These are phyloP conservation scores for Turritis glabra DNA, from an alignment of 345 rosid genomes.

Conservation along the genomic window DNA sequence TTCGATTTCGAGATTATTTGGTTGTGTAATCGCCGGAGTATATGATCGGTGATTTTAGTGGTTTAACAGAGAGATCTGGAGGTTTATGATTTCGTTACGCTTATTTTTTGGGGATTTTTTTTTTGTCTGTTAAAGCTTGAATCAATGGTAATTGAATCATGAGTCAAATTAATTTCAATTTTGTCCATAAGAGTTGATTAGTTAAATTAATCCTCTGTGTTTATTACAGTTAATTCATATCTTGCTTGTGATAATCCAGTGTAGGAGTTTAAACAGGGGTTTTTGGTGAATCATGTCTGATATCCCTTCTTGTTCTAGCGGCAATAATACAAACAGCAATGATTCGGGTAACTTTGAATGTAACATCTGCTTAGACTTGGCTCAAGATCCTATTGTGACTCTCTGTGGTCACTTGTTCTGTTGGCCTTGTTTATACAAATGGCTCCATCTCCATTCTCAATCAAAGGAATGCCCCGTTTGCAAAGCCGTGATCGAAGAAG, in stretches of 20 bases:
- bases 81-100: slow-evolving; percentile 19
- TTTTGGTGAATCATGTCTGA: slow-evolving; percentile 73
- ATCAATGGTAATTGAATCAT: neutral
- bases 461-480: slow-evolving; percentile 91
- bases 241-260: neutral
- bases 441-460: slow-evolving; percentile 88
- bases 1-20: neutral
- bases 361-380: slow-evolving; percentile 97
- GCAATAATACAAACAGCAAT: slow-evolving; percentile 52
- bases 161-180: neutral
- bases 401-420: slow-evolving; percentile 97
- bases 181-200: neutral
- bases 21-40: neutral
- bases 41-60: slow-evolving; percentile 19
- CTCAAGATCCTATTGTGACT: slow-evolving; percentile 98
- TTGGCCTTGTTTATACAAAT: slow-evolving; percentile 99
- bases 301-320: slow-evolving; percentile 56
- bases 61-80: slow-evolving; percentile 36
- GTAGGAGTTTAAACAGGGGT: slow-evolving; percentile 38
- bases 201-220: neutral
- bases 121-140: neutral
- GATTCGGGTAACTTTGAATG: slow-evolving; percentile 89
- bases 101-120: neutral
- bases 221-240: neutral
- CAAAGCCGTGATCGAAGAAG: slow-evolving; percentile 85